Evolutionary conservation across 345 rosid species (phyloP), one percentile per base, ranked within the genome.

Genomic region (Brassica juncea): DNA sequence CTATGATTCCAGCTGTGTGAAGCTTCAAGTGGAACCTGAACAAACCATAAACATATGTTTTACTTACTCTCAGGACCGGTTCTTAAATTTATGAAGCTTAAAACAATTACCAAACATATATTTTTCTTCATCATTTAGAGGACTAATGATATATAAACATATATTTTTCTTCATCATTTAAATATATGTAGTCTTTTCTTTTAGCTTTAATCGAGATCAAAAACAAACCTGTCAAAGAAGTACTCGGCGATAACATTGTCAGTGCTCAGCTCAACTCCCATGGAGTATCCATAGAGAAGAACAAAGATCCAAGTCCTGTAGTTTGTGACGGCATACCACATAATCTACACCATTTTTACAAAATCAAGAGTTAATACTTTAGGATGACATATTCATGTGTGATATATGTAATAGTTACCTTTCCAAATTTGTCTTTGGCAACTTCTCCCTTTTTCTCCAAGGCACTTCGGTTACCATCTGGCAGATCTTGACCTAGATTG

Each of bases 201-300:
- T n/a, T 55, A 10, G 16, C 31, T 11, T 3, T 9, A 32, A 55
- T 35, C 12, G 8, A 12, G 2, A 31, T 14, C 7, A 1, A 19
- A 28, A 57, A 23, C 69, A 52, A 65, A 88, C 89, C 90, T 86
- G 84, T 89, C 91, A 52, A 77, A 89, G 85, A 88, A 89, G 82
- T 89, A 89, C 68, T 89, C 91, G 1, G 91, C 91, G n/a, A 89
- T 84, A 68, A 88, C 91, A 65, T 89, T 89, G 57, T 89, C 94
- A 4, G 88, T 88, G 68, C 90, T 85, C 75, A 89, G 77, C 74
- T 89, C 94, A 34, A 89, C 88, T 3, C 94, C 94, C 66, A 89
- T 70, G 5, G 91, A 89, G 82, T 84, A 84, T 44, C 91, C 94
- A n/a, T 86, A 88, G 59, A 90, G 89, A 74, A 90, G 85, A 68